Base-by-base conservation (phyloP, 1,139 yeast genomes). In the Geotrichum cucujoidarum region DNA sequence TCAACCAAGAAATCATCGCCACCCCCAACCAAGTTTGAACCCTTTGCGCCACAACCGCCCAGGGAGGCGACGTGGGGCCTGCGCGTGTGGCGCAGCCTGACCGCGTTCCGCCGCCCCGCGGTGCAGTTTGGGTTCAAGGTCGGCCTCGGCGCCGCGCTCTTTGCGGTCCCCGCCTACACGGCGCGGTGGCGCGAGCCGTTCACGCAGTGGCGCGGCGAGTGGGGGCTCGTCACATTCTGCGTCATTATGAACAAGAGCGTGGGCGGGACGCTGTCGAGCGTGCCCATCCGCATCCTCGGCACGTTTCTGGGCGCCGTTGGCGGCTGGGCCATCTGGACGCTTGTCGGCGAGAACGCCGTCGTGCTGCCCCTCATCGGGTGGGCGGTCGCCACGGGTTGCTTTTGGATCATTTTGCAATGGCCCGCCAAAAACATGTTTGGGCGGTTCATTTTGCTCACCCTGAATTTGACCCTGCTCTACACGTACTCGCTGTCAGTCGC, bases 191-290 rank as follows among this genome's bases (percentile, higher is more conserved):
- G 80, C 48, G 71, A 72, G 5, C 55, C 64, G 0, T 87, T 85
- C 57, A 74, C 70, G 43, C 73, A 70, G 45, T 85, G 90, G 89
- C 68, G 92, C 56, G 82, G 85, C 14, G 95, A 87, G 63, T 87
- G 95, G 95, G 83, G 89, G 0, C 67, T 87, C 34, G 83, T 85
- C 13, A 81, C 90, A 0, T 87, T 80, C 59, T 80, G 87, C 57
- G 83, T 87, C 49, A 84, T 87, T 72, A 85, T 86, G 92, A 84
- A 82, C 60, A 85, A 85, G 60, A 82, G 90, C 0, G 70, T 85
- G n/a, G 95, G 95, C 13, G 95, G 95, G 0, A 87, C 95, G 0
- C 76, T 86, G 14, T 79, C 81, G 78, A 83, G 94, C 0, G 80
- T 83, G 1, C 81, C 83, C 55, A 81, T 85, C 78, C 72, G 95